Evolutionary conservation across 805 yeast species (phyloP), one percentile per base, ranked within the genome.

Genomic region (Monosporozyma unispora): DNA sequence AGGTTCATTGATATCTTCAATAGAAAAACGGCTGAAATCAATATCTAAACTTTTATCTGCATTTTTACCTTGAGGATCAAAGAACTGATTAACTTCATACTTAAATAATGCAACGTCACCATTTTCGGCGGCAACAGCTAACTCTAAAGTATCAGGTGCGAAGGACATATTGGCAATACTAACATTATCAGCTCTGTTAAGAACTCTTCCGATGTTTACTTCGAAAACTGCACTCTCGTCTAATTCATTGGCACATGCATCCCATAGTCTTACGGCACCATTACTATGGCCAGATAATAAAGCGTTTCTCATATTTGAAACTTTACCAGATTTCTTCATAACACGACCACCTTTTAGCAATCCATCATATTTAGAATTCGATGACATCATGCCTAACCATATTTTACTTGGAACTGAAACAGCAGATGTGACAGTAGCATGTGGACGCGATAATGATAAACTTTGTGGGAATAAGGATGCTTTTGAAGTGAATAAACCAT

Each of bases 201-300:
- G 55, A 12, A 80, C 72, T 40, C 70, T 68, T 1, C 80, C 67
- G 10, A 82, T 70, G 57, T 79, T 77, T 35, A 83, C 74, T 54
- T 82, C 86, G 54, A 84, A 69, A 3, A 80, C 81, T 6, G 77
- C 70, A 8, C 76, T 68, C 38, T 80, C 81, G 50, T 75, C 80
- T 6, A 81, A 58, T 53, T 87, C 96, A 19, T 85, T 84, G 50
- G 81, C 79, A 0, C 95, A 80, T 0, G 88, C 82, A 67, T 91
- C 96, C 81, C 89, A 82, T 9, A 91, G 71, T 48, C 96, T 75
- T 0, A 93, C 79, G 33, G 82, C 77, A 0, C 97, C 98, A 62
- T 84, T 84, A 33, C 81, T 78, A 61, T 93, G 96, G 0, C 97
- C 98, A 0, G 96, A 82, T 1, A 88, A 81, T 40, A 90, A 70